A percentile compares a stretch with the other conserved stretches of the same genome.
These are phyloP conservation scores for Linnemannia elongata DNA, from an alignment of 192 early-diverging fungal species.

Conservation along the genomic window DNA sequence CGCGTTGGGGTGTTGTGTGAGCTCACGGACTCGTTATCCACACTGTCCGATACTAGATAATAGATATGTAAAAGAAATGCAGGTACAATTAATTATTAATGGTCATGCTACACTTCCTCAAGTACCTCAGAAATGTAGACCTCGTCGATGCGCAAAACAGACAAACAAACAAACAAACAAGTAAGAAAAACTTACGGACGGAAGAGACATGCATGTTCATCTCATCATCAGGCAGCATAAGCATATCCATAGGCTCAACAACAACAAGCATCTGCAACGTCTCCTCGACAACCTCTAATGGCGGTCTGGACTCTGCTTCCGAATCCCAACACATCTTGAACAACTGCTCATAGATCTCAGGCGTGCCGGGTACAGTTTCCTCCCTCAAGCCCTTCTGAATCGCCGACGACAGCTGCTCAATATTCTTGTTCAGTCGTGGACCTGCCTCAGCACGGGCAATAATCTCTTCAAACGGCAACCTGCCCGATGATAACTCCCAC, in stretches of 20 bases:
- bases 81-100: neutral
- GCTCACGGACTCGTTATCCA: conserved; percentile 43
- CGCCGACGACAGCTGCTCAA: conserved; percentile 41
- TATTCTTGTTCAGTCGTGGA: conserved; percentile 46
- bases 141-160: too few relatives aligned
- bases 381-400: conserved; percentile 53
- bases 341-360: conserved; percentile 52
- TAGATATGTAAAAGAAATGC: neutral
- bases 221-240: conserved; percentile 54
- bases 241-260: conserved; percentile 55
- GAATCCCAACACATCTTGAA: conserved; percentile 56
- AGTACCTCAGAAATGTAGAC: neutral
- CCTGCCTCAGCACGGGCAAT: conserved; percentile 49
- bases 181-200: conserved; percentile 29
- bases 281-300: conserved; percentile 48
- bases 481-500: conserved; percentile 51
- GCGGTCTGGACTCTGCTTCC: conserved; percentile 39
- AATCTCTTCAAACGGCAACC: conserved; percentile 48
- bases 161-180: neutral
- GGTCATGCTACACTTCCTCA: conserved; percentile 1
- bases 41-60: conserved; percentile 36
- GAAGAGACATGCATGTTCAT: conserved; percentile 39
- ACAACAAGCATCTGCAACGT: conserved; percentile 50
- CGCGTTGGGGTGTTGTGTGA: conserved; percentile 17
- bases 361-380: conserved; percentile 37